Evolutionary conservation across 75 land plant species (phyloP), one percentile per base, ranked within the genome.

Genomic region (Pinus taeda): DNA sequence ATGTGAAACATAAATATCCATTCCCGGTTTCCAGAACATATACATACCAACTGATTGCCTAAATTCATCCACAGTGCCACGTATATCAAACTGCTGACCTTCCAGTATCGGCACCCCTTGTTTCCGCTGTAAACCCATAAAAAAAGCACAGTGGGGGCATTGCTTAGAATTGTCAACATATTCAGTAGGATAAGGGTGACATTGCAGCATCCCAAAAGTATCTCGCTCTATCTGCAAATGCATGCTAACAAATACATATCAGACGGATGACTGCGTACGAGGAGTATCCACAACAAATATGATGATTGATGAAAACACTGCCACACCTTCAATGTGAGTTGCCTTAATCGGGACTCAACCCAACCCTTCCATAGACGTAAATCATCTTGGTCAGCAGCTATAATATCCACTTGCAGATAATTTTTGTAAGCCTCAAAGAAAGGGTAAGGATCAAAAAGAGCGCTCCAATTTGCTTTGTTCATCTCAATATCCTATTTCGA

Each of bases 281-380:
- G 36, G 22, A 12, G n/a, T 26, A 56, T 56, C n/a, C 24, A 21
- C 26, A 56, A 59, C 33, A 24, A 74, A 56, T 24, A 24, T 18
- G 18, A 57, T 24, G 65, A 15, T 14, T 7, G 29, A 22, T 70
- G 39, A 24, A 70, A 70, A 30, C 7, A 17, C 7, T 75, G 30
- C 62, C 65, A 77, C 80, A 95, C 98, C 94, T 85, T 97, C 75
- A 97, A 55, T 3, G 93, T 95, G 33, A 97, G 84, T 79, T 89
- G 94, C 75, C 99, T 83, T 5, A 97, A 78, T 4, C 98, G 88
- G 17, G 99, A 97, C 77, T 97, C 99, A 42, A 95, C 98, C 99
- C 99, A 97, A 1, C 99, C 99, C 77, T 86, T 95, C 99, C 99
- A 97, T 63, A 82, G 42, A 0, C 84, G 86, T 76, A 95, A 79